These are phyloP conservation scores for Aspergillus cejpii DNA, from an alignment of 2,329 filamentous ascomycete genomes.

Conservation along the genomic window DNA sequence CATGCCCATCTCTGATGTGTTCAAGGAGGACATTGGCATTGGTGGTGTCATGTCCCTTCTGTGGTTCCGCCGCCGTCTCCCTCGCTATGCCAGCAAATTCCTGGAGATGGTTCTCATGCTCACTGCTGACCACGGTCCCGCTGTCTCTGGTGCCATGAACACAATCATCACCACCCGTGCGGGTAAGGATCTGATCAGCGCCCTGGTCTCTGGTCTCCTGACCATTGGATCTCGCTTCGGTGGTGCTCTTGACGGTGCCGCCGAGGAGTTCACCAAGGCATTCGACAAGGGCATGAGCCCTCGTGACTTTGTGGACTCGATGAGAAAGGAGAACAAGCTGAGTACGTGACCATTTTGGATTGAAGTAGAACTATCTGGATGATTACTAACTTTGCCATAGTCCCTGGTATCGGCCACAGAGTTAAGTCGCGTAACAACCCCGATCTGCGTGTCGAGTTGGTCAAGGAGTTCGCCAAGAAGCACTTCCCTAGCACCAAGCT, in stretches of 20 bases:
- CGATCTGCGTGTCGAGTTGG: conserved; percentile 97
- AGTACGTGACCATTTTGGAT: conserved; percentile 48
- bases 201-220: conserved; percentile 90
- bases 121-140: conserved; percentile 96
- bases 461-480: conserved; percentile 97
- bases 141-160: conserved; percentile 99
- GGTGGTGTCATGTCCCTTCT: conserved; percentile 99
- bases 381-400: conserved; percentile 36
- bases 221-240: conserved; percentile 98
- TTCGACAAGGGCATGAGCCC: conserved; percentile 97
- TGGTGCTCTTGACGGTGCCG: conserved; percentile 94
- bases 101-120: conserved; percentile 99
- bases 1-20: conserved; percentile 99
- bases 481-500: conserved; percentile 98
- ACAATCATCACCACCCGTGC: conserved; percentile 99
- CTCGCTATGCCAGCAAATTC: conserved; percentile 95
- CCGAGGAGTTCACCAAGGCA: conserved; percentile 96
- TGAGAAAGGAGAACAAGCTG: conserved; percentile 99
- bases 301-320: conserved; percentile 96
- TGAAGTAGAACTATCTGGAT: not conserved
- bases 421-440: conserved; percentile 99
- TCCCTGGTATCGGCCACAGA: conserved; percentile 97
- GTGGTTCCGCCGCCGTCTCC: conserved; percentile 98
- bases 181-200: conserved; percentile 95
- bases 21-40: conserved; percentile 97